These are phyloP conservation scores for Acacia melanoxylon DNA, from an alignment of 306 rosid species.

Conservation along the genomic window DNA sequence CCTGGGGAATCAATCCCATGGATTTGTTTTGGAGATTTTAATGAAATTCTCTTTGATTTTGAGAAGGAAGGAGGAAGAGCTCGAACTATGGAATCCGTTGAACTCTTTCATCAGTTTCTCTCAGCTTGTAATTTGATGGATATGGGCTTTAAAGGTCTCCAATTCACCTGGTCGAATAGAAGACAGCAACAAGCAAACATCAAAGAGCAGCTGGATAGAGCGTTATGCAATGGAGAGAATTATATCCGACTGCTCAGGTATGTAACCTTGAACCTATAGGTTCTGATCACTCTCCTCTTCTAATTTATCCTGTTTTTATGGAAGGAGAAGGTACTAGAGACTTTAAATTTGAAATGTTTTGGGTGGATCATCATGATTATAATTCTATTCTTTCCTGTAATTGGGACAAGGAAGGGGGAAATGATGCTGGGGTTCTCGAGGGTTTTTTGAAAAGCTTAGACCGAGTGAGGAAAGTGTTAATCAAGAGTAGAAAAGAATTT, in stretches of 20 bases:
- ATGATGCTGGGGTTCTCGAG: no score
- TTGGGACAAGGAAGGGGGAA: no score
- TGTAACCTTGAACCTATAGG: not conserved
- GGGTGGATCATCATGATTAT: no score
- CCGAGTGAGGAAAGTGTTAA: no score
- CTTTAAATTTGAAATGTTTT: no score
- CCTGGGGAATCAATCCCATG: not conserved
- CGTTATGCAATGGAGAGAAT: not conserved
- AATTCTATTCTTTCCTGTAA: no score
- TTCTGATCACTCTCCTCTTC: no score
- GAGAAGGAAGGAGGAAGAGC: not conserved
- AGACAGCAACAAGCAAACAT: no score
- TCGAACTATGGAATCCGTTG: not conserved
- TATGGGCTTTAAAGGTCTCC: not conserved
- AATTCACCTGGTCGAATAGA: not conserved
- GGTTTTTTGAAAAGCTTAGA: no score
- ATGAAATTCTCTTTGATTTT: not conserved
- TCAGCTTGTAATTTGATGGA: not conserved
- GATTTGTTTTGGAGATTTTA: not conserved
- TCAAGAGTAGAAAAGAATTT: no score
- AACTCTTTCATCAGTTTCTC: no score
- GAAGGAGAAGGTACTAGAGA: fast-evolving
- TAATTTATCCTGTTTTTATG: not conserved
- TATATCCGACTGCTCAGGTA: not conserved
- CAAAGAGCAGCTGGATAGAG: not conserved